A percentile compares a stretch with the other conserved stretches of the same genome.
Conservation (phyloP, 2,329 filamentous ascomycete species). For the Xylariaceae sp. region DNA sequence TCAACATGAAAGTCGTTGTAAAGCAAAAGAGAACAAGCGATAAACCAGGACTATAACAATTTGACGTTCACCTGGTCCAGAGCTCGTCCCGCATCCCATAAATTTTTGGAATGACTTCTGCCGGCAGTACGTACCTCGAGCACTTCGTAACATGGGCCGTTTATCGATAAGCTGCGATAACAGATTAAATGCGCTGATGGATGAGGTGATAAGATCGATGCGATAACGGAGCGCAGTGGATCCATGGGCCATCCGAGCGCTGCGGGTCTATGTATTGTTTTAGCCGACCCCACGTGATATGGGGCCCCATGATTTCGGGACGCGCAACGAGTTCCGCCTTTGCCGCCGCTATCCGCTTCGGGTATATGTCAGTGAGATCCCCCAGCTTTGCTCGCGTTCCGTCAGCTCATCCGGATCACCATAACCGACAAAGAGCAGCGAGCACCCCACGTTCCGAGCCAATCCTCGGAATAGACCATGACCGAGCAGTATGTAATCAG, state of each 20-base stretch:
- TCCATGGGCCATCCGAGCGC: no score
- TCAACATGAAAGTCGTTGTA: neutral
- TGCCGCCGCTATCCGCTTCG: slow-evolving; percentile 27
- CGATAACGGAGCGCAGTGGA: no score
- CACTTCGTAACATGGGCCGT: neutral
- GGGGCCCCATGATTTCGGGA: no score
- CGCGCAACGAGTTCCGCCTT: no score
- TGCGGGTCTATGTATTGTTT: no score
- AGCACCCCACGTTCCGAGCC: no score
- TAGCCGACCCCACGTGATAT: no score
- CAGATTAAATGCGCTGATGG: neutral
- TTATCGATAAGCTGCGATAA: slow-evolving; percentile 17
- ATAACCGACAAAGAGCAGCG: no score
- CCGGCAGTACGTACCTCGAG: no score
- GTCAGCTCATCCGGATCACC: no score
- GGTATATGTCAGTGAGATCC: neutral
- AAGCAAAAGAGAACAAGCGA: neutral
- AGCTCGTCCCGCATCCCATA: slow-evolving; percentile 18
- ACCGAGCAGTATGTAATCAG: no score
- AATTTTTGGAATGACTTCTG: slow-evolving; percentile 17
- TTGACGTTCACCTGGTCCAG: neutral
- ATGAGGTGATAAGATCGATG: neutral
- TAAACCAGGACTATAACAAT: neutral
- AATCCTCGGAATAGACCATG: no score
- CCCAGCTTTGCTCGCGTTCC: slow-evolving; percentile 6